Conservation (phyloP, 2,329 filamentous ascomycete genomes). For the Curvularia lunata region DNA sequence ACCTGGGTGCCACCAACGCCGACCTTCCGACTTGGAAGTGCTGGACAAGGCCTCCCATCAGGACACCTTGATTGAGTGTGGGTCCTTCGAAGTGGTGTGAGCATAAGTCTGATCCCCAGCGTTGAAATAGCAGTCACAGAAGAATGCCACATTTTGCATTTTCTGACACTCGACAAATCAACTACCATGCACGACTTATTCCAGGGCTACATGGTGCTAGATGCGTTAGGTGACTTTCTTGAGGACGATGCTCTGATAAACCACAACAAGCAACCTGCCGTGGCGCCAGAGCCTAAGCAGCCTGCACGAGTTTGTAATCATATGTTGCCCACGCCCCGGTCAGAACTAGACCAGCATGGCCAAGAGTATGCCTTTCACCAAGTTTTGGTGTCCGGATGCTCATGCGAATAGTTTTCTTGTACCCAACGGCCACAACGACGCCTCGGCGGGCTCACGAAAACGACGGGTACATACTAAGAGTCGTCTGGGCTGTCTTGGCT, state of each 20-base stretch:
- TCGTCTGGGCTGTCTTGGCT: conserved; percentile 68
- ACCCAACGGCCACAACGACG: neutral
- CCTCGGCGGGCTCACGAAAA: conserved; percentile 16
- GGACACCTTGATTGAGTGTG: conserved; percentile 6
- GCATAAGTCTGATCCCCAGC: neutral
- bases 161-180: neutral
- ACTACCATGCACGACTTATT: conserved; percentile 22
- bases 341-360: neutral
- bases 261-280: neutral
- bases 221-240: conserved; percentile 16
- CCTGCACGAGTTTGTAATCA: neutral
- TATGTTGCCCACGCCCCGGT: neutral
- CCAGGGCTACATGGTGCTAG: conserved; percentile 26
- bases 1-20: conserved; percentile 9
- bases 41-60: conserved; percentile 9
- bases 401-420: neutral
- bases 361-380: conserved; percentile 5
- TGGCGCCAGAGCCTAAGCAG: neutral
- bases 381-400: neutral
- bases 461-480: conserved; percentile 67
- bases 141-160: neutral
- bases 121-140: neutral
- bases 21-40: conserved; percentile 5
- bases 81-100: neutral
- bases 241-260: neutral